These are phyloP conservation scores for Podaxis carcinomalis DNA, from an alignment of 768 basidiomycete genomes.

Conservation along the genomic window DNA sequence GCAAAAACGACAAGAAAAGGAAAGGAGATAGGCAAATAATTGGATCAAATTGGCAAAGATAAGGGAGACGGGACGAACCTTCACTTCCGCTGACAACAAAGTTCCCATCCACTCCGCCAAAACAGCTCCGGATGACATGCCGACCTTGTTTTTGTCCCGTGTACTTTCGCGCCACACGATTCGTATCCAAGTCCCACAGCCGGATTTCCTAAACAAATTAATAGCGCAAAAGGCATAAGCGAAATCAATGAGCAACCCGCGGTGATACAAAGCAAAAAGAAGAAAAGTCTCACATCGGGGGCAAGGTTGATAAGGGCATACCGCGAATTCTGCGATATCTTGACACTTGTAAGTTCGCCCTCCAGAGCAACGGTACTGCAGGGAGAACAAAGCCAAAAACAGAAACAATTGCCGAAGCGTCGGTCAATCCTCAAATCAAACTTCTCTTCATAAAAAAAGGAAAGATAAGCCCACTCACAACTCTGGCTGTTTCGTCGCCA, in stretches of 20 bases:
- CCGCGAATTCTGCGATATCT: conserved; percentile 80
- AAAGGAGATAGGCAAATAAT: neutral
- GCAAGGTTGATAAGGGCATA: conserved; percentile 85
- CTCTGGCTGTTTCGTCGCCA: conserved; percentile 62
- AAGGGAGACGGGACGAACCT: conserved; percentile 46
- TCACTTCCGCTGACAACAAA: conserved; percentile 94
- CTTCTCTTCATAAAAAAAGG: conserved; percentile 3
- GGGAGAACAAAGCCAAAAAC: conserved; percentile 10
- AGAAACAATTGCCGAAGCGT: conserved; percentile 9
- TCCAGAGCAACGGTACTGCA: conserved; percentile 47
- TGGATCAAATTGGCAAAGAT: neutral
- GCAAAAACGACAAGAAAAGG: neutral
- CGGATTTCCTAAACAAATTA: conserved; percentile 69
- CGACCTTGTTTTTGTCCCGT: conserved; percentile 80
- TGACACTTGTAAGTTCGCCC: conserved; percentile 86
- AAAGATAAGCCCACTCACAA: conserved; percentile 45
- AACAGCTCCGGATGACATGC: conserved; percentile 89
- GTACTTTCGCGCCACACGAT: conserved; percentile 72
- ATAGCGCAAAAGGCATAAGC: conserved; percentile 6
- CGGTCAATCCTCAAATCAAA: conserved; percentile 1
- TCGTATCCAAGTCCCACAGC: conserved; percentile 75
- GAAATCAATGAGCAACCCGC: conserved; percentile 11
- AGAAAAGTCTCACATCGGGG: conserved; percentile 63
- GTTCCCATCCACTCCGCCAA: conserved; percentile 85
- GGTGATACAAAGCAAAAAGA: conserved; percentile 11